Evolutionary conservation across 2,329 filamentous ascomycete species (phyloP), one percentile per base, ranked within the genome.

Genomic region (Colletotrichum caudatum): DNA sequence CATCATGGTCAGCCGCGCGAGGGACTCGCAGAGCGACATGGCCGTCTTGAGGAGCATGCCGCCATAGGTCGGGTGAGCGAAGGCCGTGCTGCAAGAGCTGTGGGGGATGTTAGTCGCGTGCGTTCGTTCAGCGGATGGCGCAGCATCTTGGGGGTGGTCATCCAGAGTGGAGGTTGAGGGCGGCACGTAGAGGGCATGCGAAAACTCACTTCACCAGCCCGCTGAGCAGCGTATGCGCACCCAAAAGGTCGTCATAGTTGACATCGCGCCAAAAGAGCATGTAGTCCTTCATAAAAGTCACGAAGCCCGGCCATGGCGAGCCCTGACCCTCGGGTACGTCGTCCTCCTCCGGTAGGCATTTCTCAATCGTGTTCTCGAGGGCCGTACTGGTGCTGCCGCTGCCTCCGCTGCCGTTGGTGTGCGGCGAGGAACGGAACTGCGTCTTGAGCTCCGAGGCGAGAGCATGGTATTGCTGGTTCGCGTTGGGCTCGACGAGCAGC

Each of bases 41-140:
- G 94, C 93, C 3, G 94, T 94, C 53, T 94, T 91, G 51, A 98
- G 89, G 76, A 98, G 90, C 76, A 97, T 88, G 39, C 92, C 88
- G 41, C 95, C 95, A 78, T 94, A 91, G 16, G 90, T 91, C 1
- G 92, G 90, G 77, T 97, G 92, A 8, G 91, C 90, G 59, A 98
- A 89, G 0, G 95, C 94, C 26, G 93, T 93, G 35, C 94, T 92
- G 76, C 93, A 96, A 76, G 94, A 92, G 77, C 94, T 95, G 66
- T 26, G 26, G 44, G 18, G 12, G 9, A n/a, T 56, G 54, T 69
- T 50, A 70, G 59, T 41, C 33, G 62, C 59, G 16, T 14, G n/a
- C 39, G 4, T 53, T 16, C 5, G 46, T 48, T 48, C 46, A 23
- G 9, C n/a, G n/a, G 20, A 48, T 23, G 20, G 46, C 46, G 46